Evolutionary conservation across 495 filamentous ascomycete species (phyloP), one percentile per base, ranked within the genome.

Genomic region (Aspergillus sparsus): DNA sequence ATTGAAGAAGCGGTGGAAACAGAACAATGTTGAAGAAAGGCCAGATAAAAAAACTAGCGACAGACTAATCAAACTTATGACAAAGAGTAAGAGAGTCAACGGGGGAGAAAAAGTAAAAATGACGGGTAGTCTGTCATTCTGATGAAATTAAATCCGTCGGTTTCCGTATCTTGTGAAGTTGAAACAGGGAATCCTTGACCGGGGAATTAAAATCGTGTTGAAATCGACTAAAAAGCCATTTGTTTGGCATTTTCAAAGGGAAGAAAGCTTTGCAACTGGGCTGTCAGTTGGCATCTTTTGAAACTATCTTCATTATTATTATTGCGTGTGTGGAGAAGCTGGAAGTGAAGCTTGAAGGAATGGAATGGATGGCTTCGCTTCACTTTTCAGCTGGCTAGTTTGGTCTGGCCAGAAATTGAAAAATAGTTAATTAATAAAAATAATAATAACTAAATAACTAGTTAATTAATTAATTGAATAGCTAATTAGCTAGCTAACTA

Each of bases 391-490:
- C 21, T 27, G 21, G 3, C 21, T 27, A 27, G 21, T 27, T 27
- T 27, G 21, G 21, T 27, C 21, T 27, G 21, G 21, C 21, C 21
- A 3, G 21, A 27, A 27, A 27, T 27, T 27, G 1, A 27, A 27
- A 27, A 27, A 27, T 27, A 1, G 21, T 27, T 27, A 27, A 27
- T 27, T 27, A 41, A 41, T 11, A 41, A 41, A 1, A 10, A 41
- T n/a, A n/a, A 41, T 10, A 41, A 41, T n/a, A 41, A 41, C 37
- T n/a, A 2, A 11, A 1, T 41, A 2, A 2, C 37, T 41, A 33
- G n/a, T 46, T 37, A 34, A 56, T 13, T 32, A 36, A 45, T 45
- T 18, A 47, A 49, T 35, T 57, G 32, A 36, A 57, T 35, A 57
- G n/a, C n/a, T 32, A 57, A 33, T 10, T 44, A 44, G 37, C 27